phyloP scores from a whole-genome alignment of 2,329 filamentous ascomycete species.

The Aspergillus sp. region DNA sequence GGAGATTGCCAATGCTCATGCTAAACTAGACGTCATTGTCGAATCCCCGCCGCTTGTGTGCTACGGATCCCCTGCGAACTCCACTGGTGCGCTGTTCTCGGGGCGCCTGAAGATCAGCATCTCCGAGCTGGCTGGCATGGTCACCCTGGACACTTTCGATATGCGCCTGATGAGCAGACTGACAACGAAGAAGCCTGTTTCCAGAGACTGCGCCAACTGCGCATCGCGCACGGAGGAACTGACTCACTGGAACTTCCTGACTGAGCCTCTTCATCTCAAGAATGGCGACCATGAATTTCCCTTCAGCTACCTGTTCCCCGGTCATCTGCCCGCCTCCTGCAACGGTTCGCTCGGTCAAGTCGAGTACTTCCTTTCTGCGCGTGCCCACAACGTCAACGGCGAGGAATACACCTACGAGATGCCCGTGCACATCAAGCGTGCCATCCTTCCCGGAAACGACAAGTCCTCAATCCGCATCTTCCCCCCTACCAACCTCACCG shows the following conservation, averaged over 20 bases:
- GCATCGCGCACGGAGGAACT: slow-evolving; percentile 70
- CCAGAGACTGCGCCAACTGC: slow-evolving; percentile 77
- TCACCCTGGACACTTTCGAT: slow-evolving; percentile 69
- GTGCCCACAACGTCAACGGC: slow-evolving; percentile 61
- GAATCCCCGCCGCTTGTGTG: slow-evolving; percentile 87
- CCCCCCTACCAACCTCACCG: slow-evolving; percentile 90
- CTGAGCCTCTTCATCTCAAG: slow-evolving; percentile 48
- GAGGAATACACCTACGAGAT: slow-evolving; percentile 67
- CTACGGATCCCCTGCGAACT: slow-evolving; percentile 72
- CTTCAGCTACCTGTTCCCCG: slow-evolving; percentile 83
- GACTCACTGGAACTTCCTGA: slow-evolving; percentile 76
- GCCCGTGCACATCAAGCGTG: slow-evolving; percentile 73
- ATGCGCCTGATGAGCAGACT: slow-evolving; percentile 71
- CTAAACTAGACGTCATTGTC: slow-evolving; percentile 64
- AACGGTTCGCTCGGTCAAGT: slow-evolving; percentile 72
- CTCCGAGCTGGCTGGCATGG: slow-evolving; percentile 61
- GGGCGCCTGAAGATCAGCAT: slow-evolving; percentile 77
- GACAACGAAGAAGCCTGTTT: slow-evolving; percentile 79
- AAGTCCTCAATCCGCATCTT: slow-evolving; percentile 93
- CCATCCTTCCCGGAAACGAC: slow-evolving; percentile 74
- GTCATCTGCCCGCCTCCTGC: slow-evolving; percentile 81
- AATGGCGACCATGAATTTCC: slow-evolving; percentile 74
- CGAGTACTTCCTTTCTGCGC: slow-evolving; percentile 75
- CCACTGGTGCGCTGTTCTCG: slow-evolving; percentile 81
- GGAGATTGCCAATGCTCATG: slow-evolving; percentile 42